These are phyloP conservation scores for Eucalyptus tenuipes DNA, from an alignment of 345 rosid genomes.

Conservation along the genomic window DNA sequence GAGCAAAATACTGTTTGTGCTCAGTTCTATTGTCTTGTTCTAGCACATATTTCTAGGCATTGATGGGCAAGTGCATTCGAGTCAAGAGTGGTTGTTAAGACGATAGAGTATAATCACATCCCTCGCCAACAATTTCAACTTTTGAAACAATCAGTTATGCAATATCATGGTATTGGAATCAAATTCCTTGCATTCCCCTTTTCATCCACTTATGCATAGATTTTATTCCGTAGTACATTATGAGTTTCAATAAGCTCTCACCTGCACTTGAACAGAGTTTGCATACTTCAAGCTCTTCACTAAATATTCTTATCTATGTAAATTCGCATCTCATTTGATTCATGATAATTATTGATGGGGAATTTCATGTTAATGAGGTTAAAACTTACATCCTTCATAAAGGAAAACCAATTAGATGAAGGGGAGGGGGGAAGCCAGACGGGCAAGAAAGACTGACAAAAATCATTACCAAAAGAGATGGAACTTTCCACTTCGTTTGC, in stretches of 20 bases:
- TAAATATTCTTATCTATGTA: not conserved
- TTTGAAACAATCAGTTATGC: not conserved
- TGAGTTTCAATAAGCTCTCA: not conserved
- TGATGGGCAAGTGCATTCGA: not conserved
- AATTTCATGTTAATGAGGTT: not conserved
- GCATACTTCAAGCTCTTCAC: not conserved
- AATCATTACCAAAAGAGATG: not conserved
- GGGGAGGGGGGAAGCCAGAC: not conserved
- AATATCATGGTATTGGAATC: not conserved
- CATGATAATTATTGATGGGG: not conserved
- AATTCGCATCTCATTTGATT: not conserved
- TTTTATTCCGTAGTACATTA: not conserved
- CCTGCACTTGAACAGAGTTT: not conserved
- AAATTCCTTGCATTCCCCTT: not conserved
- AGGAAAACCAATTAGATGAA: not conserved
- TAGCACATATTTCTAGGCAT: not conserved
- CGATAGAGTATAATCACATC: not conserved
- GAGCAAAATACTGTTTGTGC: not conserved
- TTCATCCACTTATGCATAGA: not conserved
- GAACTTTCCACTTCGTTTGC: not conserved
- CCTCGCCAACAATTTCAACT: not conserved
- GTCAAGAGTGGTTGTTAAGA: not conserved
- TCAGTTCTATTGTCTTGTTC: not conserved
- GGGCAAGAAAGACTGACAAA: not conserved
- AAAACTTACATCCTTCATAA: not conserved